Base-by-base conservation (phyloP, 140 eudicot genomes). In the Anethum foeniculum region DNA sequence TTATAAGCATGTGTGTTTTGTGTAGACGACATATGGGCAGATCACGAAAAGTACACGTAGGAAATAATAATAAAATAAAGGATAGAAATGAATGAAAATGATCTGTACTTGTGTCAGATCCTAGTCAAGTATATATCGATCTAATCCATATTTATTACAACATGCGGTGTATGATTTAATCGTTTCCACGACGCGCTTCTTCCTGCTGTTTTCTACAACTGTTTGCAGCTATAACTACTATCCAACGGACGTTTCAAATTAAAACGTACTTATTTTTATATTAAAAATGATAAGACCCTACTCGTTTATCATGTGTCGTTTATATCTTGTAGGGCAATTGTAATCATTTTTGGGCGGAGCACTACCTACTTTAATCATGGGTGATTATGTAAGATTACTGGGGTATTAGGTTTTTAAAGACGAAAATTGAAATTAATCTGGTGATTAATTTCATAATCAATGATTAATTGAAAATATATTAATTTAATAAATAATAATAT, bases 41-140 rank as follows among this genome's bases (percentile, higher is more conserved):
- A 60, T 60, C 15, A 60, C 0, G 68, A n/a, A 60, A 60, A 60
- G 32, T 60, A 60, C 68, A n/a, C 68, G 68, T 3, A 62, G 34
- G 69, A 62, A 62, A 62, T 25, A 58, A 47, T 12, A 13, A 47
- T 16, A 52, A 25, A 10, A 67, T 14, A 12, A 28, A 27, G 69
- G 23, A 30, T 32, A 32, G 18, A 67, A 30, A 28, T 32, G 74
- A 67, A 32, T 7, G 14, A 32, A 1, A 32, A 67, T 67, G 74
- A 67, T 67, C 41, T 67, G 74, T 67, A 67, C 39, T 67, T 30
- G 74, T 67, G 74, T 67, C 74, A 32, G 74, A 28, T 28, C 74
- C 43, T 0, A 67, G 43, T 67, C 74, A 67, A 15, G n/a, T 67
- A 39, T 27, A 23, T 0, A 15, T 67, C 23, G 3, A 67, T 67